These are phyloP conservation scores for Dioscorea dumetorum DNA, from an alignment of 106 monocot species.

Conservation along the genomic window DNA sequence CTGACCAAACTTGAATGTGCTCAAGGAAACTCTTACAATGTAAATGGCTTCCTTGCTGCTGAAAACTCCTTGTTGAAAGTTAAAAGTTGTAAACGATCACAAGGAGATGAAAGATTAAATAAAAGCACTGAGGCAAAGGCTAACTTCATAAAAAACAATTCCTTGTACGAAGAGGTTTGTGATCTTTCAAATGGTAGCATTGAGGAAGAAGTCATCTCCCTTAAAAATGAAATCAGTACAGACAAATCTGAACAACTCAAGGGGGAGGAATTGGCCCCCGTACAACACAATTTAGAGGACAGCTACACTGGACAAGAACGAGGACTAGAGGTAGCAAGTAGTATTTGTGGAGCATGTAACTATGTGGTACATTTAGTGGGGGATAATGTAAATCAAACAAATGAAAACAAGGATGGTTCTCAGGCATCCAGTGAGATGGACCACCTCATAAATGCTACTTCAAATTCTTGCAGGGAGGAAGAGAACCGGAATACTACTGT, in stretches of 20 bases:
- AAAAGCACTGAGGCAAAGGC: slow-evolving; percentile 7
- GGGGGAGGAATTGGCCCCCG: slow-evolving; percentile 1
- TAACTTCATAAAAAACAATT: slow-evolving; percentile 11
- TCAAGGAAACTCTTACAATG: slow-evolving; percentile 2
- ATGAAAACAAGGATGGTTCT: slow-evolving; percentile 1
- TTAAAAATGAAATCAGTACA: slow-evolving; percentile 2
- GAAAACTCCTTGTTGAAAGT: slow-evolving; percentile 5
- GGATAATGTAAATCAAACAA: not conserved
- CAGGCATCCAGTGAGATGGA: slow-evolving; percentile 3
- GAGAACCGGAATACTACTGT: slow-evolving; percentile 6
- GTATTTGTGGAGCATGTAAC: slow-evolving; percentile 9
- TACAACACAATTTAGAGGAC: slow-evolving; percentile 10
- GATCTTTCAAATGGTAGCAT: slow-evolving; percentile 6
- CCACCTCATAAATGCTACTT: slow-evolving; percentile 10
- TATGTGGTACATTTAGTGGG: slow-evolving; percentile 1
- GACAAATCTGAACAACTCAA: slow-evolving; percentile 1
- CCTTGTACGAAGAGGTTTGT: slow-evolving; percentile 1
- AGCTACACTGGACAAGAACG: slow-evolving; percentile 1
- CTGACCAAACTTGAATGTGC: slow-evolving; percentile 6
- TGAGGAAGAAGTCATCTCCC: slow-evolving; percentile 5
- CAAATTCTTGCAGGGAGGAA: slow-evolving; percentile 10
- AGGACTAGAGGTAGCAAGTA: slow-evolving; percentile 3
- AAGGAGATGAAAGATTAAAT: slow-evolving; percentile 5
- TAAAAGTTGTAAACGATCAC: not conserved
- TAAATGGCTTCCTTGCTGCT: slow-evolving; percentile 6